Conservation (phyloP, 2,329 filamentous ascomycete genomes). For the Colletotrichum magnum region DNA sequence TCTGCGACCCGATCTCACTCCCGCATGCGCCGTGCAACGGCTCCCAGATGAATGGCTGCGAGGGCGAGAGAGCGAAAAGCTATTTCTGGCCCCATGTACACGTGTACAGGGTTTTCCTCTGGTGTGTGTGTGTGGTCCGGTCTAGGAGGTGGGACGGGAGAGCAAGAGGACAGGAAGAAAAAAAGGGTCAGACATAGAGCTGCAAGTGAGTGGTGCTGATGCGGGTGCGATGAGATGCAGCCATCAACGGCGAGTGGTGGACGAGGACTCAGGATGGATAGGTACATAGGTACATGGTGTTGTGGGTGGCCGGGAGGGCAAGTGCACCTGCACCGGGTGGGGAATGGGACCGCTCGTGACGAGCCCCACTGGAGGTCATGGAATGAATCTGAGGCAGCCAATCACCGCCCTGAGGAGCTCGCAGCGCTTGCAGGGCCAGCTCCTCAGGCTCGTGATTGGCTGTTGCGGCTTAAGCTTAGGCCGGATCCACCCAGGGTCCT, state of each 20-base stretch:
- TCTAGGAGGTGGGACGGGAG: conserved; percentile 35
- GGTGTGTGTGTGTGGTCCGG: conserved; percentile 8
- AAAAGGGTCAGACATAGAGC: conserved; percentile 30
- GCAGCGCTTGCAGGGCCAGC: conserved; percentile 47
- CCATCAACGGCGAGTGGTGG: neutral
- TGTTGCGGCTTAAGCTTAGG: conserved; percentile 47
- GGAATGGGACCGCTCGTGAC: conserved; percentile 22
- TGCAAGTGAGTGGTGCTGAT: neutral
- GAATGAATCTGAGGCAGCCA: conserved; percentile 45
- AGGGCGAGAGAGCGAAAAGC: conserved; percentile 26
- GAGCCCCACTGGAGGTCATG: conserved; percentile 17
- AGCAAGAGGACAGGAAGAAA: neutral
- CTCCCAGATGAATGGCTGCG: conserved; percentile 33
- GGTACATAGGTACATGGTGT: neutral
- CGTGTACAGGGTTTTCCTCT: too few relatives aligned
- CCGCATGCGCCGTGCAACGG: conserved; percentile 38
- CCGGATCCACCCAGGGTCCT: conserved; percentile 50
- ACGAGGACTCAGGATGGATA: neutral
- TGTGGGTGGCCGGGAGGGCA: neutral
- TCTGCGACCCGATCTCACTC: conserved; percentile 41
- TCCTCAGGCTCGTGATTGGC: conserved; percentile 53
- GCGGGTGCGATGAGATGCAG: conserved; percentile 8
- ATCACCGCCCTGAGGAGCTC: conserved; percentile 43
- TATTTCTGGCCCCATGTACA: conserved; percentile 33
- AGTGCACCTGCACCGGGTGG: neutral